Evolutionary conservation across 1,284 basidiomycete genomes (phyloP).

Genomic region (Cutaneotrichosporon spelunceum): DNA sequence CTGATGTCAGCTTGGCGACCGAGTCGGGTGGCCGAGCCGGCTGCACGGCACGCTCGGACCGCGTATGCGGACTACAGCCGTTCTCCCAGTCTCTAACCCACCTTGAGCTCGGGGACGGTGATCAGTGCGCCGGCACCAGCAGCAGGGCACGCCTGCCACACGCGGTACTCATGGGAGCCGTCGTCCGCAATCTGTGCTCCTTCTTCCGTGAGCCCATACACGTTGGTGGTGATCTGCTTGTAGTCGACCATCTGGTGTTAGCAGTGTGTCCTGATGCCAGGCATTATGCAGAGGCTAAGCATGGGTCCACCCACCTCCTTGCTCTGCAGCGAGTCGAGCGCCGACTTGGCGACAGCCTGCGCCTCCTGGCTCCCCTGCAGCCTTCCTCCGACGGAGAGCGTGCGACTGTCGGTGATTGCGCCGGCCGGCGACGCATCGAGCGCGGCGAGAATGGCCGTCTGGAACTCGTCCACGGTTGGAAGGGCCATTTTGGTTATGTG

Average conservation of each 20-base stretch:
- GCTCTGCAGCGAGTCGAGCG: conserved; percentile 79
- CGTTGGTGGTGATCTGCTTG: conserved; percentile 70
- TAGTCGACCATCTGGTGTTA: conserved; percentile 74
- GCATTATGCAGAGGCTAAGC: not conserved
- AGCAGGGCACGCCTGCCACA: conserved; percentile 75
- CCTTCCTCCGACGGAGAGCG: conserved; percentile 57
- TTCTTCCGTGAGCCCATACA: conserved; percentile 73
- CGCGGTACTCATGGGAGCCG: conserved; percentile 90
- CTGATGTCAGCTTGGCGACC: conserved; percentile 1
- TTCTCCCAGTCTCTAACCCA: conserved; percentile 22
- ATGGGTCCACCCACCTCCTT: conserved; percentile 63
- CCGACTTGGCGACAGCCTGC: conserved; percentile 78
- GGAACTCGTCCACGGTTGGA: conserved; percentile 60
- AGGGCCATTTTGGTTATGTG: conserved; percentile 20
- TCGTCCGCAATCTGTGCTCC: conserved; percentile 71
- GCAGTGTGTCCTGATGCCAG: not conserved
- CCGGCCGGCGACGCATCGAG: conserved; percentile 58
- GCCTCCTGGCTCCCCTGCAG: conserved; percentile 61
- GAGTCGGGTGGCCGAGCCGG: too few species aligned
- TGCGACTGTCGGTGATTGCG: conserved; percentile 69
- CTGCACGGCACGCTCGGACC: not conserved
- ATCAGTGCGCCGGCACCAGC: conserved; percentile 68
- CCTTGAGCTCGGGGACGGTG: conserved; percentile 62
- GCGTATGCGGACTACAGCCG: not conserved
- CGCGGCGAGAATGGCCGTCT: conserved; percentile 71